Conservation (phyloP, 2,329 filamentous ascomycete genomes). For the Verticillium nonalfalfae region DNA sequence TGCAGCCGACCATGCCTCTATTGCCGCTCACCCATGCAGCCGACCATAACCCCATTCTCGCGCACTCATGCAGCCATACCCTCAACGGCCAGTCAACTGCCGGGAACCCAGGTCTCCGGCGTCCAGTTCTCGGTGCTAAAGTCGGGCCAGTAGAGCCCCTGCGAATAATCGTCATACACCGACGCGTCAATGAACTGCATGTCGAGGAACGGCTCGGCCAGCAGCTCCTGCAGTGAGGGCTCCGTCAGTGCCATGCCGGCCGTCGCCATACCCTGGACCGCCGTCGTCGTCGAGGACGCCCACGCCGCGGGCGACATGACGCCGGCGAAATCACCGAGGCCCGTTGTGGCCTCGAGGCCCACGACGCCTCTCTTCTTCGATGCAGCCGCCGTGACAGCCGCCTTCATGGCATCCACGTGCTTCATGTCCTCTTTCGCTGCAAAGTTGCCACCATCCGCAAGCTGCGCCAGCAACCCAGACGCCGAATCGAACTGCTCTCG, state of each 20-base stretch:
- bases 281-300: neutral
- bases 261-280: constrained; percentile 14
- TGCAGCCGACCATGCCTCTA: too few relatives aligned
- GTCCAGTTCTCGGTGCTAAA: constrained; percentile 10
- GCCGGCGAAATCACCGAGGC: neutral
- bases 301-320: neutral
- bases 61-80: neutral
- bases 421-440: constrained; percentile 32
- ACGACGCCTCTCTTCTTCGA: constrained; percentile 2
- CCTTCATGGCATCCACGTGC: constrained; percentile 30
- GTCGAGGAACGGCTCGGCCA: constrained; percentile 24
- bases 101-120: constrained; percentile 5
- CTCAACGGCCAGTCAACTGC: neutral
- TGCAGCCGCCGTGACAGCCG: constrained; percentile 13
- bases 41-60: too few relatives aligned
- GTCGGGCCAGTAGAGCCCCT: constrained; percentile 13
- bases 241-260: constrained; percentile 27
- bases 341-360: neutral
- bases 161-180: constrained; percentile 10
- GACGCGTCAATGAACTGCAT: constrained; percentile 23
- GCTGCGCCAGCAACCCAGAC: constrained; percentile 27
- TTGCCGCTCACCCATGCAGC: too few relatives aligned
- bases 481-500: constrained; percentile 31
- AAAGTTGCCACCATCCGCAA: constrained; percentile 31
- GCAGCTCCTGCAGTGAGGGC: constrained; percentile 25